Evolutionary conservation across 108 stramenopile genomes (phyloP).

Genomic region (Fragilaria crotonensis): DNA sequence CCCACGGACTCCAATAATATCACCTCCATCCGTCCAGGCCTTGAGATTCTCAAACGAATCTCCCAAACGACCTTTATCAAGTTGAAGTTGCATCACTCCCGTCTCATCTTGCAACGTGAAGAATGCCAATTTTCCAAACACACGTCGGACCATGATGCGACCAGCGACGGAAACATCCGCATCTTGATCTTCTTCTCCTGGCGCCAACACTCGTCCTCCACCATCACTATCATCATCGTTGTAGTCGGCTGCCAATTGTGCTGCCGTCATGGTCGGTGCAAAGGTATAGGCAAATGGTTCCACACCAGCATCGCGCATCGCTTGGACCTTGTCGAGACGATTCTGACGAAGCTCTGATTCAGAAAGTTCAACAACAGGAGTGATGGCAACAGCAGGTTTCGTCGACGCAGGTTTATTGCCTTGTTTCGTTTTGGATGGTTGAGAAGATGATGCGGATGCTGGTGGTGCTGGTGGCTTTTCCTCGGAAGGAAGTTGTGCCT

Average conservation of each 20-base stretch:
- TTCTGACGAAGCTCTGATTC: constrained; percentile 68
- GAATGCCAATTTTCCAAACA: constrained; percentile 96
- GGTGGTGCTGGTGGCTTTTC: constrained; percentile 7
- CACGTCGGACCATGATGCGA: constrained; percentile 89
- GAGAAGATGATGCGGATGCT: no score
- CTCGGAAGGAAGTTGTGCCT: constrained; percentile 44
- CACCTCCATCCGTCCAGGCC: constrained; percentile 92
- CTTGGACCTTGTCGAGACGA: constrained; percentile 69
- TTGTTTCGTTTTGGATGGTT: constrained; percentile 11
- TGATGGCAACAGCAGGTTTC: constrained; percentile 1
- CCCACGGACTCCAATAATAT: constrained; percentile 91
- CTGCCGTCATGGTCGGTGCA: constrained; percentile 51
- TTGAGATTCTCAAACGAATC: constrained; percentile 80
- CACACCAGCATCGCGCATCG: constrained; percentile 70
- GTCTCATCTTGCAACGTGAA: constrained; percentile 89
- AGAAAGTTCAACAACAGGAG: constrained; percentile 21
- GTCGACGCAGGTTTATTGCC: constrained; percentile 20
- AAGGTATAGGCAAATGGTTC: constrained; percentile 84
- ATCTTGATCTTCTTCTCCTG: constrained; percentile 73
- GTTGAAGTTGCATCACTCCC: constrained; percentile 89
- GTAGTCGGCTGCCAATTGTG: constrained; percentile 45
- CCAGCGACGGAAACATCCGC: constrained; percentile 84
- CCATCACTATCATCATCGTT: no score
- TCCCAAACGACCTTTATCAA: constrained; percentile 85
- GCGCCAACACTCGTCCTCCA: constrained; percentile 61